phyloP scores from a whole-genome alignment of 331 rosid species.

The Spiraea crenata region DNA sequence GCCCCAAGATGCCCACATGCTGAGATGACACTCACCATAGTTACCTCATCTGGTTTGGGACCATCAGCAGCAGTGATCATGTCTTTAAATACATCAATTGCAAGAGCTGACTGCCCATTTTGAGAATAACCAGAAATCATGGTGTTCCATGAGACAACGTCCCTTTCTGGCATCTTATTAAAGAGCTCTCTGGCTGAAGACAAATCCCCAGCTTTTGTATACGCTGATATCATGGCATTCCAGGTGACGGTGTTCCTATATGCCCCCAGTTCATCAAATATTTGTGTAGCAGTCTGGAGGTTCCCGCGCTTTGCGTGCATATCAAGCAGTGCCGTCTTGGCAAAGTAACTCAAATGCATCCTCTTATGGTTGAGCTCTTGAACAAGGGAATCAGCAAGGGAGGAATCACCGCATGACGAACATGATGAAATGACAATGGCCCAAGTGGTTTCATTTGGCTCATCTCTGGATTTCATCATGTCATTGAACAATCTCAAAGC shows the following conservation, averaged over 20 bases:
- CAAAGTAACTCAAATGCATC: conserved; percentile 45
- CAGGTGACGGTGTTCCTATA: conserved; percentile 44
- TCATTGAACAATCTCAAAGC: conserved; percentile 48
- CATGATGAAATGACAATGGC: conserved; percentile 51
- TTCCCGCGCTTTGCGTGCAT: conserved; percentile 63
- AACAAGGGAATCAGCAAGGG: conserved; percentile 39
- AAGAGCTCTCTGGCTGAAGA: conserved; percentile 46
- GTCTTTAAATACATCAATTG: conserved; percentile 54
- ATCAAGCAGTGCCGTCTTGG: conserved; percentile 58
- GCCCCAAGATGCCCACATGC: conserved; percentile 78
- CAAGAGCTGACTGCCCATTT: conserved; percentile 51
- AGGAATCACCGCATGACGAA: conserved; percentile 41
- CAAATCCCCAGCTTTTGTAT: conserved; percentile 54
- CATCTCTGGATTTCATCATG: conserved; percentile 38
- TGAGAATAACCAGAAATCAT: conserved; percentile 68
- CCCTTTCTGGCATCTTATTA: conserved; percentile 54
- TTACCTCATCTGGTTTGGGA: conserved; percentile 60
- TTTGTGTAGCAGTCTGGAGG: conserved; percentile 42
- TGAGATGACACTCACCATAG: conserved; percentile 61
- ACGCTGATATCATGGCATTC: conserved; percentile 74
- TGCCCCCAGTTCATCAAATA: conserved; percentile 47
- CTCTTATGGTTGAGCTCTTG: conserved; percentile 33
- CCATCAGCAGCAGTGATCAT: conserved; percentile 31
- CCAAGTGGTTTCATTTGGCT: conserved; percentile 65
- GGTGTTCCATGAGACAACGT: conserved; percentile 62